phyloP scores from a whole-genome alignment of 306 rosid genomes.

The Cicer yamashitae region DNA sequence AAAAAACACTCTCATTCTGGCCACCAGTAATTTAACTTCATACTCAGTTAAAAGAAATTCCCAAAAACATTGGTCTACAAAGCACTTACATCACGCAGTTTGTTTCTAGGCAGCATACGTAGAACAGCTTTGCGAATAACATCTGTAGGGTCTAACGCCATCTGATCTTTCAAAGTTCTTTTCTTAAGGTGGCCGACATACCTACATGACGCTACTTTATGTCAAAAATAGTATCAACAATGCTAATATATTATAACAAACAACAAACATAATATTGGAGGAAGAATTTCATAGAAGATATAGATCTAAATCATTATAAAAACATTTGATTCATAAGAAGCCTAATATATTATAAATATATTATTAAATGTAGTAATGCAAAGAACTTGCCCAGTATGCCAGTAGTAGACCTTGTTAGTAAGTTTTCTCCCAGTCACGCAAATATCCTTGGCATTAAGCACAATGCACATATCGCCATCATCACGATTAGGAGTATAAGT shows the following conservation, averaged over 20 bases:
- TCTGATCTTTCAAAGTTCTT: slow-evolving; percentile 86
- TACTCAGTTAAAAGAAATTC: slow-evolving; percentile 9
- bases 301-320: slow-evolving; percentile 34
- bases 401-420: slow-evolving; percentile 80
- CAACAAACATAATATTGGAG: background rate
- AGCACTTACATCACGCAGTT: slow-evolving; percentile 81
- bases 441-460: slow-evolving; percentile 91
- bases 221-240: slow-evolving; percentile 41
- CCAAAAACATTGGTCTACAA: slow-evolving; percentile 28
- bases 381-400: slow-evolving; percentile 92
- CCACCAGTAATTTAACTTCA: background rate
- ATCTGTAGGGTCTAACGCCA: slow-evolving; percentile 91
- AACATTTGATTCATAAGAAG: slow-evolving; percentile 25
- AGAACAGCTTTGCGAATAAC: slow-evolving; percentile 93
- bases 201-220: slow-evolving; percentile 57
- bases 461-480: slow-evolving; percentile 95
- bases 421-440: slow-evolving; percentile 89
- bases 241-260: slow-evolving; percentile 24
- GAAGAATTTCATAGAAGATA: slow-evolving; percentile 14
- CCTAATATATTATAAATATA: slow-evolving; percentile 3
- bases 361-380: slow-evolving; percentile 10
- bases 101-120: slow-evolving; percentile 96
- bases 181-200: slow-evolving; percentile 89
- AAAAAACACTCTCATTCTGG: background rate
- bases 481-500: slow-evolving; percentile 89